phyloP scores from a whole-genome alignment of 169 alveolate species.

The Eimeria brunetti region DNA sequence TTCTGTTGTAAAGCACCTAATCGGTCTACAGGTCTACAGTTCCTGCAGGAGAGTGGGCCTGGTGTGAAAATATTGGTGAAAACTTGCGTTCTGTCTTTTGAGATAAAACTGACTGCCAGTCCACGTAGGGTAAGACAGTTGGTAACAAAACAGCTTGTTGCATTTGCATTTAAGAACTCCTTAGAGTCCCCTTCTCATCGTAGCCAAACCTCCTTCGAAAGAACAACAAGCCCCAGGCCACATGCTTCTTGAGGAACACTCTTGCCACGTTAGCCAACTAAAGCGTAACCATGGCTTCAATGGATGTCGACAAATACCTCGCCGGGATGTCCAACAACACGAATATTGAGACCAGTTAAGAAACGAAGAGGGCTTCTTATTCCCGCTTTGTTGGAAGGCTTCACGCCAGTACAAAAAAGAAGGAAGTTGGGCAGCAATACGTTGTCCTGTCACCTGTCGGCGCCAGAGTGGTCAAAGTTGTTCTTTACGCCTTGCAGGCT shows the following conservation, averaged over 20 bases:
- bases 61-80: neutral
- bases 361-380: neutral
- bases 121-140: neutral
- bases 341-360: neutral
- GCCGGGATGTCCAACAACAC: neutral
- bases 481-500: neutral
- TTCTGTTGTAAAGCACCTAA: neutral
- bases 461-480: neutral
- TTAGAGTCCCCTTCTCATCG: neutral
- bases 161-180: neutral
- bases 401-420: neutral
- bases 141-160: neutral
- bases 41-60: neutral
- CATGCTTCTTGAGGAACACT: neutral
- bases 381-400: neutral
- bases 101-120: neutral
- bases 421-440: neutral
- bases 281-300: neutral
- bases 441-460: neutral
- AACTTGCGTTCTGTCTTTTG: neutral
- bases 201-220: neutral
- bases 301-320: neutral
- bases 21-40: neutral
- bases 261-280: neutral
- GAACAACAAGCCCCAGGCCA: neutral